Percentiles rank a stretch among this genome's conserved stretches.
Evolutionary conservation across 164 flowering plant species (phyloP).

Genomic region (Cinnamomum micranthum): DNA sequence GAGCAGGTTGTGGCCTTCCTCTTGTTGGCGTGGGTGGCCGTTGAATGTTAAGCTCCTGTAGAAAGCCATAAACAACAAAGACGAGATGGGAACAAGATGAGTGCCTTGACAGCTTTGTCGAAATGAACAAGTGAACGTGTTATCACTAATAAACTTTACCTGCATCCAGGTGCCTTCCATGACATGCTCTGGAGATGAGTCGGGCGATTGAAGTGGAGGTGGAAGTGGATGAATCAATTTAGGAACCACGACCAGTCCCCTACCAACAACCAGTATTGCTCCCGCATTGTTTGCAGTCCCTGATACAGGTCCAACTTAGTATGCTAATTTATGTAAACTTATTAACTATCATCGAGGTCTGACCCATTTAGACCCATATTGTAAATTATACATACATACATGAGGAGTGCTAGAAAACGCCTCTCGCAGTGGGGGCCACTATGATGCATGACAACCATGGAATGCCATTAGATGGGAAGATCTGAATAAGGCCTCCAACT

Average conservation of each 20-base stretch:
- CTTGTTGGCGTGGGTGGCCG: slow-evolving; percentile 98
- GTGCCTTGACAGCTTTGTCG: not conserved
- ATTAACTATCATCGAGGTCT: too few species aligned
- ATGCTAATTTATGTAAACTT: too few species aligned
- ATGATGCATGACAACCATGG: too few species aligned
- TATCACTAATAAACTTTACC: slow-evolving; percentile 32
- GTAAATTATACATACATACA: slow-evolving; percentile 78
- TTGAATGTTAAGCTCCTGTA: slow-evolving; percentile 92
- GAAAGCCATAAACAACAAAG: not conserved
- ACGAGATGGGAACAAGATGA: not conserved
- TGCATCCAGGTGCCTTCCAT: slow-evolving; percentile 93
- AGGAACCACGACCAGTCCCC: slow-evolving; percentile 92
- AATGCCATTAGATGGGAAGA: too few species aligned
- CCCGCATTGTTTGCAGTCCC: slow-evolving; percentile 99
- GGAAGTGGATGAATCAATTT: slow-evolving; percentile 98
- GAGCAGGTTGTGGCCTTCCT: slow-evolving; percentile 93
- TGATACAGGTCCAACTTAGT: slow-evolving; percentile 17
- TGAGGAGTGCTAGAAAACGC: slow-evolving; percentile 52
- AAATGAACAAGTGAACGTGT: not conserved
- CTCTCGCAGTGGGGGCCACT: slow-evolving; percentile 19
- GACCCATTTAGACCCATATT: not conserved
- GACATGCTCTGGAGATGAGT: slow-evolving; percentile 79
- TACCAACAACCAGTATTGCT: slow-evolving; percentile 88
- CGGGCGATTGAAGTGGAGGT: slow-evolving; percentile 95
- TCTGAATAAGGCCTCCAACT: too few species aligned